phyloP scores from a whole-genome alignment of 2,329 filamentous ascomycete species.

The Fusarium concolor region DNA sequence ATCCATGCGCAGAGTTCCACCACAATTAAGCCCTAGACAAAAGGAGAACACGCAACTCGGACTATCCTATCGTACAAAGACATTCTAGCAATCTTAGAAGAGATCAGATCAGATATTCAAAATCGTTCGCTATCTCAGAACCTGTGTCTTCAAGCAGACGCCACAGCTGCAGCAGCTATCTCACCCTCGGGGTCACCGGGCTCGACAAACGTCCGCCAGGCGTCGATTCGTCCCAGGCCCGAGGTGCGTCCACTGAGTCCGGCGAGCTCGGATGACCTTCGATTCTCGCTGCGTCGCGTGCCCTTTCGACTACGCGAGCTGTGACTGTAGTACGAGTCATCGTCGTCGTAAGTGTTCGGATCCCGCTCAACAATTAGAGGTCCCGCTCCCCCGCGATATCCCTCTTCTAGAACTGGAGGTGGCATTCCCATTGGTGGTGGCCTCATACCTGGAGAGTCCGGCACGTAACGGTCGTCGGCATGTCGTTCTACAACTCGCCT shows the following conservation, averaged over 20 bases:
- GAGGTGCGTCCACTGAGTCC: conserved; percentile 59
- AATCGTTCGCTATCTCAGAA: conserved; percentile 17
- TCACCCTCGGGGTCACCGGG: conserved; percentile 56
- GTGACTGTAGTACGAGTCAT: conserved; percentile 46
- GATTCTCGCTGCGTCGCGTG: conserved; percentile 43
- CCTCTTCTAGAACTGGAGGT: conserved; percentile 38
- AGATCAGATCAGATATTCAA: conserved; percentile 14
- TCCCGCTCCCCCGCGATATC: conserved; percentile 31
- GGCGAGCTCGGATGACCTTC: conserved; percentile 59
- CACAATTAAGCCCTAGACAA: conserved; percentile 1
- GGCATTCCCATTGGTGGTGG: conserved; percentile 52
- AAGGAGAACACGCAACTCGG: conserved; percentile 12
- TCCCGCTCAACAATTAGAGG: conserved; percentile 43
- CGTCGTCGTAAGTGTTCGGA: conserved; percentile 50
- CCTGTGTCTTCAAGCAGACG: conserved; percentile 17
- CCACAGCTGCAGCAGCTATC: conserved; percentile 29
- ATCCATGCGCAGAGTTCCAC: conserved; percentile 15
- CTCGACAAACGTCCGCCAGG: conserved; percentile 63
- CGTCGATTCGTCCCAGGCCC: conserved; percentile 61
- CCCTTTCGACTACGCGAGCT: conserved; percentile 47
- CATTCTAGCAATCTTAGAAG: conserved; percentile 21
- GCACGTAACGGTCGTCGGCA: conserved; percentile 55
- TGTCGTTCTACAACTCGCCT: conserved; percentile 64
- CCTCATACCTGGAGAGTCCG: conserved; percentile 40
- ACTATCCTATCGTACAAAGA: conserved; percentile 20